Conservation (phyloP, 2,329 filamentous ascomycete species). For the Colletotrichum sidae region DNA sequence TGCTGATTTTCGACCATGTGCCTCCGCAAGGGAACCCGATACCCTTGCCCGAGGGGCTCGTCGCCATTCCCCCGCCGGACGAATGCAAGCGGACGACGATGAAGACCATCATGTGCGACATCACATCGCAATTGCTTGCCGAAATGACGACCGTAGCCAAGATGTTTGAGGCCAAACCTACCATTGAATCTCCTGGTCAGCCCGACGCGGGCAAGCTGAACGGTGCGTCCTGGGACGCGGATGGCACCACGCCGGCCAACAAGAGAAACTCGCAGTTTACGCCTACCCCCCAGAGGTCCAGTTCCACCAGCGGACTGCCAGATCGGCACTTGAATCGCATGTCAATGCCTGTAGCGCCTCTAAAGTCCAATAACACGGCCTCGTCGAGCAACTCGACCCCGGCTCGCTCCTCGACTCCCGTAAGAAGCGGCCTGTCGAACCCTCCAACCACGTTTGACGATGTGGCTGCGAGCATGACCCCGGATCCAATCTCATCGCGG, state of each 20-base stretch:
- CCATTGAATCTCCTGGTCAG: constrained; percentile 80
- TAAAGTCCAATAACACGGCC: constrained; percentile 55
- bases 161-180: constrained; percentile 77
- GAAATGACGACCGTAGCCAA: constrained; percentile 82
- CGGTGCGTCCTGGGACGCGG: constrained; percentile 54
- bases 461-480: constrained; percentile 53
- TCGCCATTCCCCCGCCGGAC: constrained; percentile 75
- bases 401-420: constrained; percentile 62
- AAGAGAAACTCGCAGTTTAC: constrained; percentile 69
- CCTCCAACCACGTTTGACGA: constrained; percentile 63
- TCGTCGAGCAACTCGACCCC: constrained; percentile 60
- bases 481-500: constrained; percentile 53
- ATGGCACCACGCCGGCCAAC: constrained; percentile 51
- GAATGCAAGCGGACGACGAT: constrained; percentile 82
- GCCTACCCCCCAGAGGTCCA: constrained; percentile 61
- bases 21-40: constrained; percentile 59
- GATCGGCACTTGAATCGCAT: constrained; percentile 77
- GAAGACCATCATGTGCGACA: constrained; percentile 83
- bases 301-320: constrained; percentile 61
- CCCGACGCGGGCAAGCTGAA: constrained; percentile 54
- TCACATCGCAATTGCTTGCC: constrained; percentile 78
- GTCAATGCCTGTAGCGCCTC: constrained; percentile 81
- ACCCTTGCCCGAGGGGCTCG: constrained; percentile 74
- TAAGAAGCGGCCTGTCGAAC: constrained; percentile 60
- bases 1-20: constrained; percentile 83